phyloP scores from a whole-genome alignment of 768 basidiomycete species.

The Phlebiopsis gigantea region DNA sequence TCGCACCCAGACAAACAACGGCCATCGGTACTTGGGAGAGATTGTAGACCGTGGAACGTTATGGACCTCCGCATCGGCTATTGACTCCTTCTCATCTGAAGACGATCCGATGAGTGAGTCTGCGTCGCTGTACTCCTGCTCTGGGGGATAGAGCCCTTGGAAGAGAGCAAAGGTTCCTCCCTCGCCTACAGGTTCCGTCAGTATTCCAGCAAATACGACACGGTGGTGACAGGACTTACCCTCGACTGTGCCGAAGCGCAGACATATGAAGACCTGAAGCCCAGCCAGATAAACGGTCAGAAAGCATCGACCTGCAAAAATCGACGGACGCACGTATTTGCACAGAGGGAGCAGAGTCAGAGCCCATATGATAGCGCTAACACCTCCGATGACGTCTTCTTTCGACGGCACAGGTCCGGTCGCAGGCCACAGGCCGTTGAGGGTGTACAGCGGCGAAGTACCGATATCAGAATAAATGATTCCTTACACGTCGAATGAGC shows the following conservation, averaged over 20 bases:
- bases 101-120: conserved; percentile 36
- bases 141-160: conserved; percentile 54
- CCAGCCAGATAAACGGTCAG: background rate
- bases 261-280: conserved; percentile 41
- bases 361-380: conserved; percentile 63
- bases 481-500: conserved; percentile 19
- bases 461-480: conserved; percentile 43
- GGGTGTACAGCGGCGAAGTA: conserved; percentile 58
- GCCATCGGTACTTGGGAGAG: conserved; percentile 36
- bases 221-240: conserved; percentile 27
- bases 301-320: background rate
- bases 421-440: conserved; percentile 60
- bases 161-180: conserved; percentile 64
- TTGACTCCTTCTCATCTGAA: background rate
- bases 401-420: conserved; percentile 39
- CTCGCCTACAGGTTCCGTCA: conserved; percentile 38
- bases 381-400: conserved; percentile 60
- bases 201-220: background rate
- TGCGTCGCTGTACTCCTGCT: conserved; percentile 40
- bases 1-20: conserved; percentile 51
- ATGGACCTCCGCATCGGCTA: background rate
- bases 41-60: conserved; percentile 8
- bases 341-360: conserved; percentile 53
- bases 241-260: conserved; percentile 45
- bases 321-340: conserved; percentile 51